Evolutionary conservation across 495 filamentous ascomycete species (phyloP), one percentile per base, ranked within the genome.

Genomic region (Neurospora africana): DNA sequence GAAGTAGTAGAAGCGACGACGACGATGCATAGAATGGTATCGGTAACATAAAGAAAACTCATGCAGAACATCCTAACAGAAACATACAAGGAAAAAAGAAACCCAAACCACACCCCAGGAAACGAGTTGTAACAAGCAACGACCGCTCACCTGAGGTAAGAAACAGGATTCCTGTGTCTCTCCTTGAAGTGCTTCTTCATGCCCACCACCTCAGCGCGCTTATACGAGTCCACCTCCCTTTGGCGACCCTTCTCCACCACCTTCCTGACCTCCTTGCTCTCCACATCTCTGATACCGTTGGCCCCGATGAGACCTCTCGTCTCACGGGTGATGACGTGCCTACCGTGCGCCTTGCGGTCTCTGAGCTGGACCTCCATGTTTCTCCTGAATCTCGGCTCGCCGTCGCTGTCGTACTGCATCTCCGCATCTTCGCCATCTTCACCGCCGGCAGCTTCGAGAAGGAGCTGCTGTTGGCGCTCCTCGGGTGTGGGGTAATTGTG

Each of bases 401-500:
- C 71, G 2, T 78, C 77, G 61, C 71, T 70, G 19, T 80, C 79
- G 5, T 78, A 70, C 19, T 80, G 79, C 78, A 78, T 79, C 21
- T 43, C 74, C 39, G 77, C 75, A 40, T 79, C 76, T 8, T 71
- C 71, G 30, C 27, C 74, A 40, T 76, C 75, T 40, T 78, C 75
- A 9, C 71, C 71, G 67, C 79, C 72, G 17, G 76, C 79, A 5
- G 80, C 84, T 73, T 89, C 86, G 30, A 87, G 84, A 39, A 87
- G 87, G 70, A 85, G 73, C 79, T 83, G 79, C 83, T 87, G 83
- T 77, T 86, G 81, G 61, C 87, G 87, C 78, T 96, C 93, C 19
- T 88, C 87, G 0, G 88, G 80, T 6, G 90, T 87, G 4, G 92
- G 92, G 82, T 96, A 87, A 80, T 85, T 91, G 83, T 92, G 91